Conservation (phyloP, 768 basidiomycete genomes). For the Glaciozyma martinii region DNA sequence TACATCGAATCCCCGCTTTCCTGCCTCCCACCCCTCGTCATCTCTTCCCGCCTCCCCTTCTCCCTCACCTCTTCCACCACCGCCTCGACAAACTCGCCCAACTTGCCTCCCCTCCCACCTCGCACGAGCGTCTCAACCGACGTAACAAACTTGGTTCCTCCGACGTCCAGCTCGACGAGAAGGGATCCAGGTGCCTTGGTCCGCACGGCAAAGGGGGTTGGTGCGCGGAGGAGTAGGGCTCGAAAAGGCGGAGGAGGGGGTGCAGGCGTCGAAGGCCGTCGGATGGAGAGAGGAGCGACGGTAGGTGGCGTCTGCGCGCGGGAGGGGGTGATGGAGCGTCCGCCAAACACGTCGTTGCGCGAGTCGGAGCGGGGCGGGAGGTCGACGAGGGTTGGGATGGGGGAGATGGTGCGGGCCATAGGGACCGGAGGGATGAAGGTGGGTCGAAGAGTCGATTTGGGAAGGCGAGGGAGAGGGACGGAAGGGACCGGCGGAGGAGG, state of each 20-base stretch:
- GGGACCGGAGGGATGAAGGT: neutral
- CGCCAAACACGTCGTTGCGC: neutral
- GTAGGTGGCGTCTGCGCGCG: neutral
- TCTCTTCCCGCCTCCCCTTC: neutral
- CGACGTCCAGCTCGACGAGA: constrained; percentile 16
- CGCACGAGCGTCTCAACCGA: constrained; percentile 4
- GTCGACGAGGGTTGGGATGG: constrained; percentile 5
- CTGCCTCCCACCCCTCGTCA: no score
- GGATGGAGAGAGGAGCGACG: neutral
- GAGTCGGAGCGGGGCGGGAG: constrained; percentile 20
- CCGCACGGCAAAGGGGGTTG: neutral
- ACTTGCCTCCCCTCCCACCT: neutral
- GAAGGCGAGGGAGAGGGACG: no score
- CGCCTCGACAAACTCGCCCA: constrained; percentile 12
- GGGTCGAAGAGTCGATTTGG: no score
- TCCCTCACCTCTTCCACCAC: neutral
- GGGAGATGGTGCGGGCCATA: neutral
- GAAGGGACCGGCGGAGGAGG: no score
- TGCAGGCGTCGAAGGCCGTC: neutral
- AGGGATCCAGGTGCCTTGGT: neutral
- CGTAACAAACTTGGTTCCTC: constrained; percentile 8
- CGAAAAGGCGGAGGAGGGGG: neutral
- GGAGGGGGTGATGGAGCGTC: neutral
- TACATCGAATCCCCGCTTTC: no score
- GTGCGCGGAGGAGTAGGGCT: neutral